Conservation (phyloP, 345 rosid species). For the Heritiera littoralis region DNA sequence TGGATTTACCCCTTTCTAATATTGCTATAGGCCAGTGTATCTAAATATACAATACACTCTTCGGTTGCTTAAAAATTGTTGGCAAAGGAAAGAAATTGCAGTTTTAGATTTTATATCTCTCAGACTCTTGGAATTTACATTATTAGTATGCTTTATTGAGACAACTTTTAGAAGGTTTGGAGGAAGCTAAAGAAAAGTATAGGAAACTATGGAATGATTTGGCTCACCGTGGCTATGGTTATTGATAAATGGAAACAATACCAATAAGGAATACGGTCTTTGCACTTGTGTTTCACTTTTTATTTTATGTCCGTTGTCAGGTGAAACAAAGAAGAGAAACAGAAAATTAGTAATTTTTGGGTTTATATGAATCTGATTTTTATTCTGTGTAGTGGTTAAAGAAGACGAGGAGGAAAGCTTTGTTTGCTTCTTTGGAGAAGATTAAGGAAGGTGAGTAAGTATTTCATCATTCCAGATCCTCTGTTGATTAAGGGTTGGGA, state of each 20-base stretch:
- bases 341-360: neutral
- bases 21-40: neutral
- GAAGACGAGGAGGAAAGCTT: slow-evolving; percentile 83
- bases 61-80: neutral
- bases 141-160: neutral
- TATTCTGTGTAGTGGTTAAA: slow-evolving; percentile 68
- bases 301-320: neutral
- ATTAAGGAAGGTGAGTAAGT: slow-evolving; percentile 71
- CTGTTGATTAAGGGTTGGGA: neutral
- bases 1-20: neutral
- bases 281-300: neutral
- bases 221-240: neutral
- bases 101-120: neutral
- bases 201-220: neutral
- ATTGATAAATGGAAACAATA: neutral
- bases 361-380: neutral
- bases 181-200: neutral
- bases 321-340: neutral
- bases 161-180: neutral
- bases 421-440: slow-evolving; percentile 84
- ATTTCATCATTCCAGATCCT: slow-evolving; percentile 6
- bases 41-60: neutral
- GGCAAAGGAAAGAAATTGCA: neutral
- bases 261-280: neutral
- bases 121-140: neutral